phyloP scores from a whole-genome alignment of 2,329 filamentous ascomycete species.

The Ascochyta clinopodiicola region DNA sequence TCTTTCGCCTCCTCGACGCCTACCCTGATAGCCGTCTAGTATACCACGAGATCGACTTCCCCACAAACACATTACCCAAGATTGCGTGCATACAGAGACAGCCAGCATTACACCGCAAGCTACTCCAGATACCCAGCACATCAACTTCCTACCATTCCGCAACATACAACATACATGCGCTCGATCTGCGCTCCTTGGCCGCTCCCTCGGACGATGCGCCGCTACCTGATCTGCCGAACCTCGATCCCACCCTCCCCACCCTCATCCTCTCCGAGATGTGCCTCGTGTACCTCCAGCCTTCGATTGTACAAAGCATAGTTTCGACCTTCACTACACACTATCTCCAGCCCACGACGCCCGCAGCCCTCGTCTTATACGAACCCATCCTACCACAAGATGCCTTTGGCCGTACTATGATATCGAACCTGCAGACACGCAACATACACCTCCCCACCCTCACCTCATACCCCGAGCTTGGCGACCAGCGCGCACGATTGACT shows the following conservation, averaged over 20 bases:
- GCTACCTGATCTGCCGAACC: constrained; percentile 49
- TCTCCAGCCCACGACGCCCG: constrained; percentile 53
- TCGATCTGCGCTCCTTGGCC: constrained; percentile 72
- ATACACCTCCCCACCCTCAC: constrained; percentile 86
- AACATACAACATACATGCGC: constrained; percentile 61
- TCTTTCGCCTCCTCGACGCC: constrained; percentile 72
- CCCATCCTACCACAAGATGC: constrained; percentile 82
- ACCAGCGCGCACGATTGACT: constrained; percentile 72
- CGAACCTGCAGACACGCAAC: constrained; percentile 81
- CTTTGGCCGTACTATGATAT: constrained; percentile 91
- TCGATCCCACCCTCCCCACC: constrained; percentile 70
- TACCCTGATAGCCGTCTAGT: constrained; percentile 58
- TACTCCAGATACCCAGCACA: constrained; percentile 25
- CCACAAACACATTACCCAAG: constrained; percentile 73
- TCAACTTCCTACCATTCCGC: constrained; percentile 55
- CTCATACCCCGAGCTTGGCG: constrained; percentile 69
- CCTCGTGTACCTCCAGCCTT: constrained; percentile 80
- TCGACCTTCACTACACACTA: constrained; percentile 46
- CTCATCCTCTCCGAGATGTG: constrained; percentile 94
- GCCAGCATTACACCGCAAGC: constrained; percentile 37
- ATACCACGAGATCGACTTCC: constrained; percentile 95
- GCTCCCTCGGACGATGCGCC: constrained; percentile 22
- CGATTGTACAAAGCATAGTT: constrained; percentile 69
- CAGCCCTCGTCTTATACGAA: constrained; percentile 82
- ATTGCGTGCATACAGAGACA: constrained; percentile 52